Evolutionary conservation across 148 eudicot genomes (phyloP), one percentile per base, ranked within the genome.

Genomic region (Amaranthus palmeri): DNA sequence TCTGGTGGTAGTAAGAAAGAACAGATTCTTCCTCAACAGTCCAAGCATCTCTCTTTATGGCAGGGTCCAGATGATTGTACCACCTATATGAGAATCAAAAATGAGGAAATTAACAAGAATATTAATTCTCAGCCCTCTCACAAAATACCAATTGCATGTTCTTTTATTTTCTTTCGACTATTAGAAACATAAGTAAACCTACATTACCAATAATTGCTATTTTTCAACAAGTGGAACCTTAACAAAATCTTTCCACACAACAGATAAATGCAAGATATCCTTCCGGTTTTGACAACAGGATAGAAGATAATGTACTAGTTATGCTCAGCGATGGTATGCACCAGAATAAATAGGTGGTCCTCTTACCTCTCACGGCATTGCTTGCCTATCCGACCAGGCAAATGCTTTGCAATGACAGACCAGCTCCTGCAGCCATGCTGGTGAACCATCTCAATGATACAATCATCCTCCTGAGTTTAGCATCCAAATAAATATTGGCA

Each of bases 311-410:
- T 63, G 0, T 63, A 4, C 53, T 10, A 4, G 47, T 43, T 25
- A 8, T 17, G 49, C 51, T 46, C 49, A 58, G 52, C 45, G 18
- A 58, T 51, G 40, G 4, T 47, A 58, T 10, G 43, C 58, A 68
- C 42, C 4, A 44, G 25, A 52, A 50, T 25, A 1, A 42, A 59
- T 4, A 3, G 7, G 5, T 41, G 14, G 51, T 3, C 18, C 44
- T 14, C 13, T 73, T 79, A 92, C 98, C 98, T 88, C 85, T 92
- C 98, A 45, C 98, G 85, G 77, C 96, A 92, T 70, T 92, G 98
- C 88, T 92, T 92, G 58, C 98, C 98, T 52, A 86, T 92, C n/a
- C 96, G 93, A 80, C 96, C 91, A 53, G 91, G 86, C 73, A 92
- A 75, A 73, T 64, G 80, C 82, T 90, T 86, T 62, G 98, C 96